Percentiles rank a stretch among this genome's conserved stretches.
These are phyloP conservation scores for Cladosporium sp. DNA, from an alignment of 2,329 filamentous ascomycete species.

Conservation along the genomic window DNA sequence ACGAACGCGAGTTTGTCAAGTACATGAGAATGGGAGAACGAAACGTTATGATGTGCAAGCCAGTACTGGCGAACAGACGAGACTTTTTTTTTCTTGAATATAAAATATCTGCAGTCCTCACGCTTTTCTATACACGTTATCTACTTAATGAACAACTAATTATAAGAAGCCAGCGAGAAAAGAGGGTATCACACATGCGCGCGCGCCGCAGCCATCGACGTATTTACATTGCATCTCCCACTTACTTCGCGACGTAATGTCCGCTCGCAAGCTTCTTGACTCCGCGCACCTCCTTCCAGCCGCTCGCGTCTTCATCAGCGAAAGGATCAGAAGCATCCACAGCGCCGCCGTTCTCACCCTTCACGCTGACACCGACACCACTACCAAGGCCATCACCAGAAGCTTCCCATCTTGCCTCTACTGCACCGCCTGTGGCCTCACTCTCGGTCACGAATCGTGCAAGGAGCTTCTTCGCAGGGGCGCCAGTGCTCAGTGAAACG, in stretches of 20 bases:
- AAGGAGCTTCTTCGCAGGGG: slow-evolving; percentile 70
- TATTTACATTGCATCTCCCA: neutral
- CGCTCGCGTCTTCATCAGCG: slow-evolving; percentile 59
- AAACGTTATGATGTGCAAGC: too few species aligned
- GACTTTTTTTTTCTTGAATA: too few species aligned
- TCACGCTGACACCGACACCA: slow-evolving; percentile 61
- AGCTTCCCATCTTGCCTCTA: slow-evolving; percentile 84
- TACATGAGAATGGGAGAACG: too few species aligned
- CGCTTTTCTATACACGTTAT: slow-evolving; percentile 9
- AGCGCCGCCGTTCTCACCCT: slow-evolving; percentile 45
- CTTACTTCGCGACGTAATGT: slow-evolving; percentile 56
- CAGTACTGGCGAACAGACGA: too few species aligned
- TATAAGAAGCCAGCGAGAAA: slow-evolving; percentile 3
- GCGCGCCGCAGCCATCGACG: neutral
- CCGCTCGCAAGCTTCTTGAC: slow-evolving; percentile 71
- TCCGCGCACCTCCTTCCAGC: slow-evolving; percentile 69
- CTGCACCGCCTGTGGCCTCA: slow-evolving; percentile 69
- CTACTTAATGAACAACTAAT: slow-evolving; percentile 8
- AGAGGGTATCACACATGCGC: slow-evolving; percentile 2
- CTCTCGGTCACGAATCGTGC: slow-evolving; percentile 78
- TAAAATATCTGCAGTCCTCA: too few species aligned
- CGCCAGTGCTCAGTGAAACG: slow-evolving; percentile 63
- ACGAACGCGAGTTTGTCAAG: too few species aligned
- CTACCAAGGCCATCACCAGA: slow-evolving; percentile 57
- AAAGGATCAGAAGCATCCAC: slow-evolving; percentile 65